A percentile compares a stretch with the other conserved stretches of the same genome.
phyloP scores from a whole-genome alignment of 306 rosid genomes.

The Chamaecrista fasciculata region DNA sequence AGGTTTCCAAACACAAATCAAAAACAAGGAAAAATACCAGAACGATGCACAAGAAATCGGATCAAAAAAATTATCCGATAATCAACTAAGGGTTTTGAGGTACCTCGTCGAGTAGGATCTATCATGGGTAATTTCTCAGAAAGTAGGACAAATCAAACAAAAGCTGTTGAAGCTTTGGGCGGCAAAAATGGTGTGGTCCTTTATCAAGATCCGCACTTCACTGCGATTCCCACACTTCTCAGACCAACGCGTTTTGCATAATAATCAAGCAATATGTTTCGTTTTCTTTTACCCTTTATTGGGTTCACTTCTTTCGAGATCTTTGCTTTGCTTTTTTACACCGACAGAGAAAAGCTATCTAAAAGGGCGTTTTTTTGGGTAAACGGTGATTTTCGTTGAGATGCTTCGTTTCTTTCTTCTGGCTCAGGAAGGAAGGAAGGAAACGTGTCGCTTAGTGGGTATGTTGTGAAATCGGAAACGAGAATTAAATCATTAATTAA shows the following conservation, averaged over 20 bases:
- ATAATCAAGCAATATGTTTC: slow-evolving; percentile 16
- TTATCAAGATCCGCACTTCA: slow-evolving; percentile 37
- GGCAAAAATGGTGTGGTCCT: not conserved
- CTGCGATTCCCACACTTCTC: not conserved
- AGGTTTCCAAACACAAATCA: slow-evolving; percentile 1
- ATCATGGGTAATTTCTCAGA: slow-evolving; percentile 14
- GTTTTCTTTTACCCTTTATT: slow-evolving; percentile 7
- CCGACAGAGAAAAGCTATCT: slow-evolving; percentile 31
- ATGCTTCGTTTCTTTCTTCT: too few species aligned
- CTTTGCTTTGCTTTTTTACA: slow-evolving; percentile 5
- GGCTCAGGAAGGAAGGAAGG: too few species aligned
- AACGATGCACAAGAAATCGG: not conserved
- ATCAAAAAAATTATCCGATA: not conserved
- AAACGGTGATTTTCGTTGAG: not conserved
- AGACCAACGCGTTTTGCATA: not conserved
- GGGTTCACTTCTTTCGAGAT: not conserved
- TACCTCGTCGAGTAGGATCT: slow-evolving; percentile 28
- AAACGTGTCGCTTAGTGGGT: too few species aligned
- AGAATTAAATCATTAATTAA: too few species aligned
- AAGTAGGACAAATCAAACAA: not conserved
- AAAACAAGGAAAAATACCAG: not conserved
- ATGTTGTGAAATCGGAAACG: too few species aligned
- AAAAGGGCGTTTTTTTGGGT: slow-evolving; percentile 29
- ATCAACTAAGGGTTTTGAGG: not conserved
- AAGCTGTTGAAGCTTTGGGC: not conserved